Conservation (phyloP, 768 basidiomycete species). For the Daedalea quercina region DNA sequence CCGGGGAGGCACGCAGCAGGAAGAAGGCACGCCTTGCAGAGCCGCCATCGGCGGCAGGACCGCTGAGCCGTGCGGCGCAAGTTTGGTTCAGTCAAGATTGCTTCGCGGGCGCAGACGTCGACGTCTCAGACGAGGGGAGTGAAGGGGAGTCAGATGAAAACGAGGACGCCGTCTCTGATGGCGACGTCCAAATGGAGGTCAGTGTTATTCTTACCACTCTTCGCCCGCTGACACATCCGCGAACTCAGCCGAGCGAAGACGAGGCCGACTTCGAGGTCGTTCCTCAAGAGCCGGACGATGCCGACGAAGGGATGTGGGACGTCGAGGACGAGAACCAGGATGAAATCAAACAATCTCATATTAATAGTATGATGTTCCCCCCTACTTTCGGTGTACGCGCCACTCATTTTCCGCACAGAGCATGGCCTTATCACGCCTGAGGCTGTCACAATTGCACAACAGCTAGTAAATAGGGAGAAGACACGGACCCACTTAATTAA, state of each 20-base stretch:
- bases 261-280: slow-evolving; percentile 73
- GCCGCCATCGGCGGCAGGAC: slow-evolving; percentile 28
- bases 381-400: not conserved
- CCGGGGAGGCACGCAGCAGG: slow-evolving; percentile 18
- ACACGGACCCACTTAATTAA: slow-evolving; percentile 88
- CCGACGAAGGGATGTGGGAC: slow-evolving; percentile 71
- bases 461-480: slow-evolving; percentile 83
- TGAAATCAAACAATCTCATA: slow-evolving; percentile 53
- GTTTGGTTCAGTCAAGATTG: slow-evolving; percentile 97
- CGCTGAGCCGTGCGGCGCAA: slow-evolving; percentile 52
- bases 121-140: slow-evolving; percentile 33
- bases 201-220: not conserved
- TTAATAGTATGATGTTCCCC: slow-evolving; percentile 47
- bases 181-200: slow-evolving; percentile 2
- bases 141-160: slow-evolving; percentile 31
- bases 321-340: slow-evolving; percentile 74
- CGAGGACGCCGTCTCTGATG: slow-evolving; percentile 15
- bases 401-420: slow-evolving; percentile 37
- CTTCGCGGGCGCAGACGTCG: slow-evolving; percentile 60
- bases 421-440: slow-evolving; percentile 82
- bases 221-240: not conserved
- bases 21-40: slow-evolving; percentile 50
- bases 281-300: slow-evolving; percentile 49
- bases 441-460: slow-evolving; percentile 86
- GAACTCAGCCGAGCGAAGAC: slow-evolving; percentile 22